phyloP scores from a whole-genome alignment of 495 filamentous ascomycete species.

The Penicillium cosmopolitanum region DNA sequence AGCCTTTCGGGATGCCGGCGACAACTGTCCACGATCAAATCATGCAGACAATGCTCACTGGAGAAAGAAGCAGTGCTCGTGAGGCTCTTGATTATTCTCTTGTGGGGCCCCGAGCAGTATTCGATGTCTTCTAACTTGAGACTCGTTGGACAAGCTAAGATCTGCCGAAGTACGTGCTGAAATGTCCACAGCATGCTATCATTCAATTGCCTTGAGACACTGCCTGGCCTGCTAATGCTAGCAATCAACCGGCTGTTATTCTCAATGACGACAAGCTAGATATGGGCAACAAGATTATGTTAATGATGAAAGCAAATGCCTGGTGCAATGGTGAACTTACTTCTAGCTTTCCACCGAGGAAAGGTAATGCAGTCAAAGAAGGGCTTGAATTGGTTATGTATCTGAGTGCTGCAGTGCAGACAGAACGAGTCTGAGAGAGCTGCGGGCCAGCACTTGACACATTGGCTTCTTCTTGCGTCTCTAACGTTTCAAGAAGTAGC shows the following conservation, averaged over 20 bases:
- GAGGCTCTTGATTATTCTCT: background rate
- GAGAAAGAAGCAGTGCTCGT: background rate
- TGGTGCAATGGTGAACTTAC: background rate
- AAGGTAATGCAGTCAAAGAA: background rate
- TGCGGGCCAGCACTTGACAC: background rate
- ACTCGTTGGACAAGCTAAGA: background rate
- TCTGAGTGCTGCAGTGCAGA: background rate
- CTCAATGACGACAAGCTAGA: background rate
- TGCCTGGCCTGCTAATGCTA: background rate
- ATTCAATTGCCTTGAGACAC: background rate
- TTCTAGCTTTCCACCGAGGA: background rate
- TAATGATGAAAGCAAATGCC: background rate
- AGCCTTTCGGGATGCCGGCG: slow-evolving; percentile 3
- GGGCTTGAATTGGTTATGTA: background rate
- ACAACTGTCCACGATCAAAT: background rate
- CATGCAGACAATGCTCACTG: background rate
- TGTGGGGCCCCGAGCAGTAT: background rate
- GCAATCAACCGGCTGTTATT: background rate
- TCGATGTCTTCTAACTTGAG: background rate
- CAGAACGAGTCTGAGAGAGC: background rate
- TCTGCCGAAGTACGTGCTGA: background rate
- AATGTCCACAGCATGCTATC: slow-evolving; percentile 1
- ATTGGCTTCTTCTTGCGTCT: background rate
- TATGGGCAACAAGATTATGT: background rate
- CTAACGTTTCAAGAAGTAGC: slow-evolving; percentile 2